Evolutionary conservation across 129 eudicot species (phyloP), one percentile per base, ranked within the genome.

Genomic region (Chrysanthemum seticuspe): DNA sequence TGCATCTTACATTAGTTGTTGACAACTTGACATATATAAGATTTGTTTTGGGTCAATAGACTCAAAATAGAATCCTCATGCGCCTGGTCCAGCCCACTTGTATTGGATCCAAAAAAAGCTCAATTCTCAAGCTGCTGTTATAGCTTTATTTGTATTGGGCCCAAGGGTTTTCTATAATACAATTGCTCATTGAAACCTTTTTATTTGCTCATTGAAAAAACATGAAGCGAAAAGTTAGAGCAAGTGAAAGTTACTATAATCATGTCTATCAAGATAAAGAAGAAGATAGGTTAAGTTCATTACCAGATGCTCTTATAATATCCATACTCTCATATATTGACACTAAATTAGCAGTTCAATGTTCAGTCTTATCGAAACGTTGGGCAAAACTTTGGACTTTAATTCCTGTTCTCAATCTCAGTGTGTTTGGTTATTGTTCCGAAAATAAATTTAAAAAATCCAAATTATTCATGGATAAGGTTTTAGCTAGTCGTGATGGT

Each of bases 341-440:
- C 25, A 23, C 25, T 23, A 23, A 23, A 23, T 23, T 23, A 23
- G 1, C 25, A 23, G 25, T 23, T 23, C 25, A 23, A 23, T 23
- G 25, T 23, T 23, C 25, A 23, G 25, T 23, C 25, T 23, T 23
- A 51, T 76, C 74, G 0, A 76, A 76, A 47, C 69, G 80, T 15
- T 76, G 80, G 80, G 12, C 48, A 23, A 27, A 57, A 16, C 61
- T 76, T 50, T 67, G 68, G 80, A 68, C 80, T 18, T 29, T n/a
- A 6, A 68, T 76, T 15, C 69, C 74, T 47, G 53, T 48, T 67
- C 68, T 76, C 74, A 76, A 67, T 68, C 60, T 76, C 21, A 62
- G 48, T 45, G 0, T 1, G 6, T 4, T 0, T 34, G 0, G 40
- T 34, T 4, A 4, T 34, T 13, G 10, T 3, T 76, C 51, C 19